Percentiles rank a stretch among this genome's conserved stretches.
These are phyloP conservation scores for Alternaria sp. DNA, from an alignment of 2,329 filamentous ascomycete species.

Conservation along the genomic window DNA sequence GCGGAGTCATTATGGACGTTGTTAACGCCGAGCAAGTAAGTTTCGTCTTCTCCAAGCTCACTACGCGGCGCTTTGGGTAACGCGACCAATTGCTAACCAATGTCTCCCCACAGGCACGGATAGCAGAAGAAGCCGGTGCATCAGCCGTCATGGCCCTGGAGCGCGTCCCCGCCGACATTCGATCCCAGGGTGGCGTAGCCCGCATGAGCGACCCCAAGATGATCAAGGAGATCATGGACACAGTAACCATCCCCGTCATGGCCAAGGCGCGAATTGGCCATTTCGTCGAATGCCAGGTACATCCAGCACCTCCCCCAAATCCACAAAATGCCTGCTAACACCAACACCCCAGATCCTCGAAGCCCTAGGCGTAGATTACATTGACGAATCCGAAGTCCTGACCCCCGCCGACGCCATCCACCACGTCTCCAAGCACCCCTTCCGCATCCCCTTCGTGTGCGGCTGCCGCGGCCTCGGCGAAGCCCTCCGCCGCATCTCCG, in stretches of 20 bases:
- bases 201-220: constrained; percentile 95
- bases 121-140: constrained; percentile 95
- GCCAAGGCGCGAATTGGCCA: constrained; percentile 98
- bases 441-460: constrained; percentile 90
- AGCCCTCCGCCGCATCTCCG: constrained; percentile 85
- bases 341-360: constrained; percentile 76
- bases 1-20: constrained; percentile 99
- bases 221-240: constrained; percentile 93
- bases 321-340: background rate
- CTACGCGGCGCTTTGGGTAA: background rate
- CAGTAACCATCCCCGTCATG: constrained; percentile 98
- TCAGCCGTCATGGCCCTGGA: constrained; percentile 98
- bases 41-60: background rate
- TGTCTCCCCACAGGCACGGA: constrained; percentile 70
- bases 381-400: constrained; percentile 97
- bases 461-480: constrained; percentile 94
- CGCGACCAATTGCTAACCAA: constrained; percentile 9
- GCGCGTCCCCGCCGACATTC: constrained; percentile 95
- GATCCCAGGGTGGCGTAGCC: constrained; percentile 87
- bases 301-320: constrained; percentile 9
- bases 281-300: constrained; percentile 90
- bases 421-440: constrained; percentile 89
- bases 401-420: constrained; percentile 89
- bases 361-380: constrained; percentile 93
- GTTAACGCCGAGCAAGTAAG: constrained; percentile 81